Conservation (phyloP, 2,329 filamentous ascomycete genomes). For the Alternaria conjuncta region DNA sequence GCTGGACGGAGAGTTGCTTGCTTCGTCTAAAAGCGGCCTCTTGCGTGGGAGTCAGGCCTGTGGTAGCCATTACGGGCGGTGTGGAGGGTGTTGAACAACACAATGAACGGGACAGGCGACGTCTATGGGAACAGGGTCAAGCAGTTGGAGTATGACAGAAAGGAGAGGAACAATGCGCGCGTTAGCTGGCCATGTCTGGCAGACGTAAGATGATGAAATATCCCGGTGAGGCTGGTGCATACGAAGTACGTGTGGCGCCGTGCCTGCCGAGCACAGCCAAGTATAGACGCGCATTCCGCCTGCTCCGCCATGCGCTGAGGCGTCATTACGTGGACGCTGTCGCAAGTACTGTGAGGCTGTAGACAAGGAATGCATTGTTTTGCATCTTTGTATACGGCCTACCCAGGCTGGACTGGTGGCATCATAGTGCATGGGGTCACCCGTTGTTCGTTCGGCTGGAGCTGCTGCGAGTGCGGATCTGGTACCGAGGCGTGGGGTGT, state of each 20-base stretch:
- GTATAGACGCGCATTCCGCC: constrained; percentile 23
- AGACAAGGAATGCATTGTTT: not conserved
- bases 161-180: constrained; percentile 9
- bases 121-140: not conserved
- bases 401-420: not conserved
- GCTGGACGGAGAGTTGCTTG: constrained; percentile 50
- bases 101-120: not conserved
- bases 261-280: constrained; percentile 31
- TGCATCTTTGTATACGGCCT: not conserved
- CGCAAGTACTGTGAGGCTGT: constrained; percentile 25
- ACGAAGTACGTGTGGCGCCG: constrained; percentile 35
- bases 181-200: constrained; percentile 15
- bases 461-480: constrained; percentile 17
- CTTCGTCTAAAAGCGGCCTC: constrained; percentile 42
- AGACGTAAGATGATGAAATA: constrained; percentile 28
- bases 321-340: constrained; percentile 41
- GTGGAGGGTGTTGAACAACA: constrained; percentile 3
- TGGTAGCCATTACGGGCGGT: constrained; percentile 40
- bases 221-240: constrained; percentile 39
- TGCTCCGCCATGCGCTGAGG: constrained; percentile 40
- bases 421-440: constrained; percentile 25
- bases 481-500: constrained; percentile 28
- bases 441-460: constrained; percentile 15
- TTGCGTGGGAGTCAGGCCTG: constrained; percentile 40
- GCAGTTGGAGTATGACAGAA: not conserved